Conservation (phyloP, 768 basidiomycete genomes). For the Phlegmacium glaucopus region DNA sequence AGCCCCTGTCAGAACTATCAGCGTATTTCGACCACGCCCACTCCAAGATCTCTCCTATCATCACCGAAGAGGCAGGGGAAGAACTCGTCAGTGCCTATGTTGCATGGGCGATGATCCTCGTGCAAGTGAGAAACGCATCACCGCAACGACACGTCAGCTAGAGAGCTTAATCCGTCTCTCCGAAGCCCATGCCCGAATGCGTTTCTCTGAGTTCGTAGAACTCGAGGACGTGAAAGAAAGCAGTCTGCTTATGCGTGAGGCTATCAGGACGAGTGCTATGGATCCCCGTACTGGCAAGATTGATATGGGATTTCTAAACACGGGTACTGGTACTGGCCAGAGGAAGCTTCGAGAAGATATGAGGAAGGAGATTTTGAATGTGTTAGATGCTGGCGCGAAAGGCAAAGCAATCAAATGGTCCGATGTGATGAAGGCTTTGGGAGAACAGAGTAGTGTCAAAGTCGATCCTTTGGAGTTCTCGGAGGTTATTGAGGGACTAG, state of each 20-base stretch:
- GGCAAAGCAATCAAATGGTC: slow-evolving; percentile 72
- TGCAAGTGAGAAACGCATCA: slow-evolving; percentile 88
- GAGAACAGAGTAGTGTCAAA: slow-evolving; percentile 80
- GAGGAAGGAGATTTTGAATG: slow-evolving; percentile 69
- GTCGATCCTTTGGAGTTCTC: slow-evolving; percentile 79
- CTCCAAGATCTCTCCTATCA: slow-evolving; percentile 76
- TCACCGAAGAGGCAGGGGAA: slow-evolving; percentile 80
- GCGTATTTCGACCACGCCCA: slow-evolving; percentile 95
- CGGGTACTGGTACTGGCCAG: slow-evolving; percentile 87
- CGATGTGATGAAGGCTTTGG: slow-evolving; percentile 75
- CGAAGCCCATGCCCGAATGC: slow-evolving; percentile 97
- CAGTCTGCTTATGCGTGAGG: slow-evolving; percentile 90
- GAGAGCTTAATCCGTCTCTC: slow-evolving; percentile 96
- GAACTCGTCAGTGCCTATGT: slow-evolving; percentile 91
- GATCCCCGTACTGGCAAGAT: slow-evolving; percentile 97
- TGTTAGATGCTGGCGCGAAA: slow-evolving; percentile 53
- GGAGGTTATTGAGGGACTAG: slow-evolving; percentile 71
- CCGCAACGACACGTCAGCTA: slow-evolving; percentile 95
- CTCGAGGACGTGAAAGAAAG: slow-evolving; percentile 87
- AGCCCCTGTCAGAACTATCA: slow-evolving; percentile 89
- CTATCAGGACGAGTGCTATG: slow-evolving; percentile 91
- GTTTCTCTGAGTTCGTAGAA: slow-evolving; percentile 88
- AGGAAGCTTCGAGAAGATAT: slow-evolving; percentile 87
- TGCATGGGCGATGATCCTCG: slow-evolving; percentile 86
- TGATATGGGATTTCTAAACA: slow-evolving; percentile 93